Evolutionary conservation across 139 green algal species (phyloP), one percentile per base, ranked within the genome.

Genomic region (Coelastrella sp.): DNA sequence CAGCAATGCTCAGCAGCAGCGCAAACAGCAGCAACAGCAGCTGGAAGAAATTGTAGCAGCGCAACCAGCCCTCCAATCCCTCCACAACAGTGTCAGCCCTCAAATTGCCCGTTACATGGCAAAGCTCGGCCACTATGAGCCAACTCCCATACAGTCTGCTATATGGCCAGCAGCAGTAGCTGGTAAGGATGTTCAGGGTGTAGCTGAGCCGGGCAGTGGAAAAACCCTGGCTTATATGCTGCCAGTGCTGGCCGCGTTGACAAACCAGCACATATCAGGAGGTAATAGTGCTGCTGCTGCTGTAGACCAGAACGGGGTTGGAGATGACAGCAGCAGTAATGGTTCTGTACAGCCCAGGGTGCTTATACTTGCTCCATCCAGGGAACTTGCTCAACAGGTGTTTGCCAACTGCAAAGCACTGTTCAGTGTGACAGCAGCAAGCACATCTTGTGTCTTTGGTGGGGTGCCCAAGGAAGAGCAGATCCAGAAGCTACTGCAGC

Each of bases 211-310:
- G 3, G 95, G 95, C 64, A 92, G 88, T 45, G 95, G 95, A 40
- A 98, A 98, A 81, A 98, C 95, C 0, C 87, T 98, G 0, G 93
- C 90, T 0, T 98, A 94, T 84, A 79, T 98, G 72, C 89, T 98
- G 51, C 94, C 95, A 0, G 88, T 84, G 4, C 62, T 88, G 27
- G 32, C 79, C 83, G 87, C 45, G 37, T 94, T 34, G 38, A 66
- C 69, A 81, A 15, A n/a, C n/a, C n/a, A n/a, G n/a, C n/a, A n/a
- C 38, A 50, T 9, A 67, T 35, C 69, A 71, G 85, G 57, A 11
- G 64, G 81, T 21, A 85, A 53, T 17, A 73, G 41, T 51, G 67
- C 57, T 66, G 57, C 57, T 66, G 23, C 57, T 66, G 57, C 17
- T 9, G 7, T 2, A 27, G 41, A 35, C 62, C 77, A 30, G 59